Base-by-base conservation (phyloP, 2,329 filamentous ascomycete species). In the Penicillium brevicompactum region DNA sequence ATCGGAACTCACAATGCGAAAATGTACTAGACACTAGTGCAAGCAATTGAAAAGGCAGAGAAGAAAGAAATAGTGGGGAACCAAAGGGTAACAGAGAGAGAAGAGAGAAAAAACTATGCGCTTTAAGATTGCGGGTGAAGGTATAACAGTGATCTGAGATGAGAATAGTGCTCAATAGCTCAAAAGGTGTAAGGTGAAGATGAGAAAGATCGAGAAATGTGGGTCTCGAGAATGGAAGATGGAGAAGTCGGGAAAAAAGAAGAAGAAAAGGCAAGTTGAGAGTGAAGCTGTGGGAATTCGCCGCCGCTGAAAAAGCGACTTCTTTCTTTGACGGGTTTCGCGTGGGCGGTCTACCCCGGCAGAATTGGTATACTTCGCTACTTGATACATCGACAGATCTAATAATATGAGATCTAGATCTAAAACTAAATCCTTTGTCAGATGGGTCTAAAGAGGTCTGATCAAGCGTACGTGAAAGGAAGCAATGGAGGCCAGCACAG, bases 1-100 rank as follows among this genome's bases (percentile, higher is more conserved):
- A 56, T 49, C 43, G 27, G 38, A 46, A 68, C 67, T 62, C 56
- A 70, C 68, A 68, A 69, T 68, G 67, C 67, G 64, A 68, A 34
- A 59, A 59, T 61, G 54, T 46, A 66, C 61, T 49, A 60, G 55
- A 46, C 49, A 62, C 37, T 55, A 65, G 60, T 61, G 61, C 56
- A 59, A 60, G 43, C 55, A 63, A 62, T 63, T 63, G 57, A 56
- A 55, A 49, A 53, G 30, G 30, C 44, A 57, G 48, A 42, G 45
- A 42, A 32, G 53, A 59, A 59, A 54, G 58, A 60, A 55, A 51
- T 43, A 60, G 55, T 10, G 22, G 46, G 31, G 40, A 45, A 40
- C 34, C 24, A 34, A 34, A 34, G 32, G 51, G 47, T 4, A 46
- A 30, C 27, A 56, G 58, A 44, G 18, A 18, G 18, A 51, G 53